These are phyloP conservation scores for Candida sanyaensis DNA, from an alignment of 1,139 yeast species.

Conservation along the genomic window DNA sequence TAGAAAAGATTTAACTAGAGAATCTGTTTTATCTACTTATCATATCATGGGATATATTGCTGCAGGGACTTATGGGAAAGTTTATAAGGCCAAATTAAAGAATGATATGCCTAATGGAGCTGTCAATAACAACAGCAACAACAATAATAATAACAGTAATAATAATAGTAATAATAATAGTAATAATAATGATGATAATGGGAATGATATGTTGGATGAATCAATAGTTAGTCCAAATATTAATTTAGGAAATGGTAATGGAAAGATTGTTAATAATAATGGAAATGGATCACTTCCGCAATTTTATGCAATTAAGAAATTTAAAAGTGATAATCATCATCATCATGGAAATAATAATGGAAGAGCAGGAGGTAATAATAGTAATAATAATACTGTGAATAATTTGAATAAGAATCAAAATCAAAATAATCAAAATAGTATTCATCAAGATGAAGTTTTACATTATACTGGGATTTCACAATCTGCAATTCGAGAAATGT, in stretches of 20 bases:
- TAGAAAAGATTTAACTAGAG: constrained; percentile 69
- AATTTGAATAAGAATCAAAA: background rate
- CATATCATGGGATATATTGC: constrained; percentile 94
- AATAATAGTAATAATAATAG: background rate
- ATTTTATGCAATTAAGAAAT: constrained; percentile 86
- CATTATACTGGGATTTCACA: constrained; percentile 96
- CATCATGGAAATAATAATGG: constrained; percentile 34
- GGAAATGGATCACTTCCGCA: constrained; percentile 18
- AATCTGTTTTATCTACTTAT: constrained; percentile 77
- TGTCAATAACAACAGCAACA: background rate
- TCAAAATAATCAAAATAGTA: constrained; percentile 30
- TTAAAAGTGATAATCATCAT: constrained; percentile 83
- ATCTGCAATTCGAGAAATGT: constrained; percentile 95
- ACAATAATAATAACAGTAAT: background rate
- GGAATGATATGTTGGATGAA: constrained; percentile 3
- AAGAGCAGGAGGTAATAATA: constrained; percentile 11
- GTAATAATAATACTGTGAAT: constrained; percentile 53
- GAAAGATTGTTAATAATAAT: background rate
- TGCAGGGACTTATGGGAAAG: constrained; percentile 98
- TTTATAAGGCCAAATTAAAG: constrained; percentile 77
- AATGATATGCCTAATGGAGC: constrained; percentile 15
- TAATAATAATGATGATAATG: background rate
- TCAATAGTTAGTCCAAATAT: constrained; percentile 1
- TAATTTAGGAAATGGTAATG: background rate
- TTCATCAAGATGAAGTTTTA: constrained; percentile 70